These are phyloP conservation scores for Entomortierella beljakovae DNA, from an alignment of 192 early-diverging fungal species.

Conservation along the genomic window DNA sequence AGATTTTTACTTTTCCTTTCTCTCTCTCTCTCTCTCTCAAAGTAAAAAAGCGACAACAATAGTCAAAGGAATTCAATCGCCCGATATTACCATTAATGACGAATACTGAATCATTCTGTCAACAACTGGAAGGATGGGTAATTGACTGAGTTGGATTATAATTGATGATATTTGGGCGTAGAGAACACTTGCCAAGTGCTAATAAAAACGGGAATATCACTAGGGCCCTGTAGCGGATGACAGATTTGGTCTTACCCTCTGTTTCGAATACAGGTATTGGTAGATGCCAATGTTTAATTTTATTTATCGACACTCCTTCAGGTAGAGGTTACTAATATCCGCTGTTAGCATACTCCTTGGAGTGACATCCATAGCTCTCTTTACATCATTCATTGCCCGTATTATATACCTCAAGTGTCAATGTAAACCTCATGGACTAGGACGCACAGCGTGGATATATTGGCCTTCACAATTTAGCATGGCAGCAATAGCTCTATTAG, in stretches of 20 bases:
- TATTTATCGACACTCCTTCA: too few species aligned
- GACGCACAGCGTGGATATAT: slow-evolving; percentile 28
- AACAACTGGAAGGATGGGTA: slow-evolving; percentile 23
- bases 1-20: too few species aligned
- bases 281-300: too few species aligned
- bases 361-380: background rate
- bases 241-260: slow-evolving; percentile 26
- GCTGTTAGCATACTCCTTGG: slow-evolving; percentile 26
- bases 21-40: too few species aligned
- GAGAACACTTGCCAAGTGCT: too few species aligned
- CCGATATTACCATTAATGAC: background rate
- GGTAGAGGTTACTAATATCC: too few species aligned
- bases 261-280: slow-evolving; percentile 31
- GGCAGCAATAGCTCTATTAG: background rate
- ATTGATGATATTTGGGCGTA: background rate
- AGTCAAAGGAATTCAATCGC: background rate
- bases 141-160: background rate
- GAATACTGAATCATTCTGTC: slow-evolving; percentile 1
- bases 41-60: too few species aligned
- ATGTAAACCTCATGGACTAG: slow-evolving; percentile 13
- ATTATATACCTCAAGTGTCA: background rate
- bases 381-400: slow-evolving; percentile 2
- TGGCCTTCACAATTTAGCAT: slow-evolving; percentile 32
- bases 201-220: background rate
- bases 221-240: slow-evolving; percentile 11